A percentile compares a stretch with the other conserved stretches of the same genome.
Evolutionary conservation across 164 flowering plant species (phyloP).

Genomic region (Piper betle): DNA sequence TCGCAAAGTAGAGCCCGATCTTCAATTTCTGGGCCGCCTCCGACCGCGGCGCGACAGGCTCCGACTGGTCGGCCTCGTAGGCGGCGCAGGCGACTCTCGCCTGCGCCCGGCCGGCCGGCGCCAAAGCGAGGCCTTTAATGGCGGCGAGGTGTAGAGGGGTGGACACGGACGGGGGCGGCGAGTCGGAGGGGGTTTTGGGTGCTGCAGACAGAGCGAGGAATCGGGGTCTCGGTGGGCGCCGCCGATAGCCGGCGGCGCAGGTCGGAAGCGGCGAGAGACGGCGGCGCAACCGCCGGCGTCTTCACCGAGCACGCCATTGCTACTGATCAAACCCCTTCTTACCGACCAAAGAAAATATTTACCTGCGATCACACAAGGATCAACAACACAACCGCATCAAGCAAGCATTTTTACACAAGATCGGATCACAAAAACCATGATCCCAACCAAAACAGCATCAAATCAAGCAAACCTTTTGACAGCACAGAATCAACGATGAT

Average conservation of each 20-base stretch:
- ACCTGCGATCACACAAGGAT: too few relatives aligned
- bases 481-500: too few relatives aligned
- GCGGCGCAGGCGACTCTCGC: slow-evolving; percentile 39
- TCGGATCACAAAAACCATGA: too few relatives aligned
- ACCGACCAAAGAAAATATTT: background rate
- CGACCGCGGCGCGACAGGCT: slow-evolving; percentile 11
- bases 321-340: background rate
- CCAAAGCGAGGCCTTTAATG: slow-evolving; percentile 7
- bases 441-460: too few relatives aligned
- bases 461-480: too few relatives aligned
- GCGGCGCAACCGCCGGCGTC: slow-evolving; percentile 4
- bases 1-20: slow-evolving; percentile 67
- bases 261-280: slow-evolving; percentile 9
- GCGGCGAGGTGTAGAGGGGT: slow-evolving; percentile 28
- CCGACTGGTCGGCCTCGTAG: slow-evolving; percentile 49
- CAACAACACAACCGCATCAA: too few relatives aligned
- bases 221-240: slow-evolving; percentile 1
- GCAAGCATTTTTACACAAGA: too few relatives aligned
- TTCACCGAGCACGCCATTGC: slow-evolving; percentile 19
- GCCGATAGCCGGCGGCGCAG: slow-evolving; percentile 2
- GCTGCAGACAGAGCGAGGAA: slow-evolving; percentile 11
- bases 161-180: background rate
- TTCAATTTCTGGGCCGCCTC: slow-evolving; percentile 59
- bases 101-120: slow-evolving; percentile 3
- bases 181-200: background rate